A percentile compares a stretch with the other conserved stretches of the same genome.
Conservation (phyloP, 2,329 filamentous ascomycete genomes). For the Phialemonium atrogriseum region DNA sequence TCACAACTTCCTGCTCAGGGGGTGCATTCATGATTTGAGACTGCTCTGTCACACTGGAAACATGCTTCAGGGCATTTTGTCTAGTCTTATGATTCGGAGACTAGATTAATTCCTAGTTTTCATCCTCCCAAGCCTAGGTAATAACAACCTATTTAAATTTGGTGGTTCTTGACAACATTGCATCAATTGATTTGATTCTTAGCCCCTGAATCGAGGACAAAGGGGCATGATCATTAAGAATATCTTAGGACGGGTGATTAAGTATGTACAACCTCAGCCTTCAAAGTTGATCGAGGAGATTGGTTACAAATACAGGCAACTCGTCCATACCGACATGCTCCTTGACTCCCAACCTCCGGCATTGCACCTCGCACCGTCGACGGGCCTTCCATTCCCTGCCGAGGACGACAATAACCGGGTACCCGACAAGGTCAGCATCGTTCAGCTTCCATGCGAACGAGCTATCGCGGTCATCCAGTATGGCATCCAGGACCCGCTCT, state of each 20-base stretch:
- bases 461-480: slow-evolving; percentile 62
- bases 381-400: slow-evolving; percentile 59
- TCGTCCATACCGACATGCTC: slow-evolving; percentile 45
- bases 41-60: too few relatives aligned
- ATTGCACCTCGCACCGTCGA: slow-evolving; percentile 67
- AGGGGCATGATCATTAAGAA: not conserved
- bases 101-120: too few relatives aligned
- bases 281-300: slow-evolving; percentile 1
- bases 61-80: too few relatives aligned
- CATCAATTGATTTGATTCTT: not conserved
- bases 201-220: too few relatives aligned
- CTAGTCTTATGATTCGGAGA: too few relatives aligned
- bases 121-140: too few relatives aligned
- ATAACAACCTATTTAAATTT: not conserved
- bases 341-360: slow-evolving; percentile 56
- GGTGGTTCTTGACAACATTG: not conserved
- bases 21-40: too few relatives aligned
- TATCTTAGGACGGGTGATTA: not conserved
- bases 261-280: not conserved
- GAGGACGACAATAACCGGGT: slow-evolving; percentile 73
- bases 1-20: too few relatives aligned
- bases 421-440: slow-evolving; percentile 85
- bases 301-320: slow-evolving; percentile 19
- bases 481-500: slow-evolving; percentile 45
- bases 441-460: slow-evolving; percentile 76